Conservation (phyloP, 2,329 filamentous ascomycete genomes). For the Cordyceps javanica region DNA sequence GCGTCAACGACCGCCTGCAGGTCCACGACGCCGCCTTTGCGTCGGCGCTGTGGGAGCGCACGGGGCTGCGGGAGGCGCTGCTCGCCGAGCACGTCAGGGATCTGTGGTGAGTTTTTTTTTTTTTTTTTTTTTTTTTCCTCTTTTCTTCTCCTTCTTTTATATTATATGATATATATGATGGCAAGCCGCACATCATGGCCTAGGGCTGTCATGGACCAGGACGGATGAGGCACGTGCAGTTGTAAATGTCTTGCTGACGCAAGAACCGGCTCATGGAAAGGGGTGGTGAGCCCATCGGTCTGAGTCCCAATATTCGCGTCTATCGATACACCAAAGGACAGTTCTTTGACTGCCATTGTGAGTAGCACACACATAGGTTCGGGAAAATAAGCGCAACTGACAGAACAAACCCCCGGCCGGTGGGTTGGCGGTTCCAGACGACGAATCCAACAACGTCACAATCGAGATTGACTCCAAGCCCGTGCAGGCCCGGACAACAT, state of each 20-base stretch:
- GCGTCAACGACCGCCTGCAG: slow-evolving; percentile 88
- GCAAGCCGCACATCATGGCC: no score
- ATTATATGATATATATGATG: not conserved
- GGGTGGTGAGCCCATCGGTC: slow-evolving; percentile 75
- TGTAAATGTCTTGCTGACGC: slow-evolving; percentile 15
- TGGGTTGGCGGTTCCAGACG: no score
- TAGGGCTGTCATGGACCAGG: no score
- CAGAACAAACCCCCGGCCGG: no score
- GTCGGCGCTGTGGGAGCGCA: slow-evolving; percentile 67
- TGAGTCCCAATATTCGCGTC: slow-evolving; percentile 83
- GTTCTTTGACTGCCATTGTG: slow-evolving; percentile 91
- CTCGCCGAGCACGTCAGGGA: slow-evolving; percentile 30
- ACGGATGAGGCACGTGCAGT: no score
- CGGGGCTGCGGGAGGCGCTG: slow-evolving; percentile 60
- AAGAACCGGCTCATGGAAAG: slow-evolving; percentile 48
- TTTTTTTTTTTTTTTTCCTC: no score
- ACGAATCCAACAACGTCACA: slow-evolving; percentile 72
- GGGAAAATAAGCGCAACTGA: not conserved
- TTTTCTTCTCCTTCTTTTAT: no score
- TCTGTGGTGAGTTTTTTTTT: slow-evolving; percentile 31
- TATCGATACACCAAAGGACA: slow-evolving; percentile 83
- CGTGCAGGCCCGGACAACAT: slow-evolving; percentile 57
- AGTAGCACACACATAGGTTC: slow-evolving; percentile 25
- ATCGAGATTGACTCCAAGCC: slow-evolving; percentile 35
- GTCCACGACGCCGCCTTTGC: slow-evolving; percentile 72